These are phyloP conservation scores for Myriosclerotinia curreyana DNA, from an alignment of 2,329 filamentous ascomycete genomes.

Conservation along the genomic window DNA sequence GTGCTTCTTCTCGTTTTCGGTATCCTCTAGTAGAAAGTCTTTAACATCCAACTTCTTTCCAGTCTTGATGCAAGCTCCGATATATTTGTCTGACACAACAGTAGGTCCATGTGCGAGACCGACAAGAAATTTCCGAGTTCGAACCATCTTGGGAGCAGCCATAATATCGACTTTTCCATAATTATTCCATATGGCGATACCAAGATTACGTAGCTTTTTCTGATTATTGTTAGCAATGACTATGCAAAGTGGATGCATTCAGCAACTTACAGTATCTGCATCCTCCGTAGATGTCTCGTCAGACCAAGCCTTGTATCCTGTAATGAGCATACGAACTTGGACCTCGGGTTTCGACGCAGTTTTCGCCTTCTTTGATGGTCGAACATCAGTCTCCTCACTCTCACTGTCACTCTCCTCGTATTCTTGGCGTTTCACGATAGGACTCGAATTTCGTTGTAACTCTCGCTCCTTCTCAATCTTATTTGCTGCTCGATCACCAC, in stretches of 20 bases:
- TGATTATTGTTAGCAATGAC: slow-evolving; percentile 42
- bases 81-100: slow-evolving; percentile 73
- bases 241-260: slow-evolving; percentile 18
- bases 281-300: slow-evolving; percentile 71
- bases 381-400: slow-evolving; percentile 48
- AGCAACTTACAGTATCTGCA: slow-evolving; percentile 66
- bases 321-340: slow-evolving; percentile 73
- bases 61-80: slow-evolving; percentile 71
- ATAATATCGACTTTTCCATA: slow-evolving; percentile 77
- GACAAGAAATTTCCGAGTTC: slow-evolving; percentile 90
- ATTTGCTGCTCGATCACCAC: slow-evolving; percentile 61
- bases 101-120: slow-evolving; percentile 78
- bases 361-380: slow-evolving; percentile 54
- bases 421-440: slow-evolving; percentile 32
- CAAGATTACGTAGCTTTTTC: slow-evolving; percentile 78
- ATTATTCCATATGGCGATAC: slow-evolving; percentile 77
- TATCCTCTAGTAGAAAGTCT: slow-evolving; percentile 68
- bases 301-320: slow-evolving; percentile 81
- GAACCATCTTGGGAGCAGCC: slow-evolving; percentile 79
- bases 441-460: slow-evolving; percentile 42
- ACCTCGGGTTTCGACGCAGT: slow-evolving; percentile 63
- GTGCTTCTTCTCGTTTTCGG: slow-evolving; percentile 67
- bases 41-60: slow-evolving; percentile 62
- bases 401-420: slow-evolving; percentile 42
- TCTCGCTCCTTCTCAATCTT: slow-evolving; percentile 51